These are phyloP conservation scores for Apophysomyces trapeziformis DNA, from an alignment of 371 early-diverging fungal species.

Conservation along the genomic window DNA sequence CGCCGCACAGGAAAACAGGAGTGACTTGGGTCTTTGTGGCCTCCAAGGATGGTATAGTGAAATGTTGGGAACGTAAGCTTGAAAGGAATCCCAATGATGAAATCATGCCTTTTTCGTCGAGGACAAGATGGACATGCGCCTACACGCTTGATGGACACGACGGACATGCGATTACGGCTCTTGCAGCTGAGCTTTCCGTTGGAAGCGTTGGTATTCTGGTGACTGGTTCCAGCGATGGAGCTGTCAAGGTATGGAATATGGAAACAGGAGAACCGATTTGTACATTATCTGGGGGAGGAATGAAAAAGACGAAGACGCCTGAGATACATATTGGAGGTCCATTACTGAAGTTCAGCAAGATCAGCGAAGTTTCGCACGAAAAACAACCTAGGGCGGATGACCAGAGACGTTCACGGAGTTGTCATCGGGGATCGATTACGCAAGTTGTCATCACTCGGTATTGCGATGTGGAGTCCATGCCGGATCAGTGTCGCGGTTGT, in stretches of 20 bases:
- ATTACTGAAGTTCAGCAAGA: slow-evolving; percentile 25
- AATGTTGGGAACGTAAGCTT: slow-evolving; percentile 41
- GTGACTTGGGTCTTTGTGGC: slow-evolving; percentile 37
- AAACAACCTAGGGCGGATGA: not conserved
- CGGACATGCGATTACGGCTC: slow-evolving; percentile 27
- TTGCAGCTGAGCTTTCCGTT: slow-evolving; percentile 33
- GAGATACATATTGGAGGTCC: slow-evolving; percentile 26
- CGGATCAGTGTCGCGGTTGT: slow-evolving; percentile 32
- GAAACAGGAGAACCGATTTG: slow-evolving; percentile 63
- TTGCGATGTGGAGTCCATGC: slow-evolving; percentile 32
- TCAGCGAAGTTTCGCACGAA: slow-evolving; percentile 3
- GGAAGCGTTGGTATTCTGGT: slow-evolving; percentile 49
- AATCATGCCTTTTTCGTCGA: not conserved
- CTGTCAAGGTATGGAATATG: slow-evolving; percentile 79
- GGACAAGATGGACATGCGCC: slow-evolving; percentile 29
- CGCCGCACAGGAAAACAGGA: slow-evolving; percentile 23
- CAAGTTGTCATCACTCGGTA: slow-evolving; percentile 39
- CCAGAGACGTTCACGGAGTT: not conserved
- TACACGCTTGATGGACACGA: slow-evolving; percentile 31
- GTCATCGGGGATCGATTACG: slow-evolving; percentile 35
- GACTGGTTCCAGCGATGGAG: slow-evolving; percentile 80
- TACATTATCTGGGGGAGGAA: slow-evolving; percentile 34
- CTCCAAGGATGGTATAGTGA: slow-evolving; percentile 39
- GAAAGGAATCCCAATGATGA: slow-evolving; percentile 13
- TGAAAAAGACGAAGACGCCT: slow-evolving; percentile 8